Conservation (phyloP, 2,329 filamentous ascomycete genomes). For the Aureobasidium sp. region DNA sequence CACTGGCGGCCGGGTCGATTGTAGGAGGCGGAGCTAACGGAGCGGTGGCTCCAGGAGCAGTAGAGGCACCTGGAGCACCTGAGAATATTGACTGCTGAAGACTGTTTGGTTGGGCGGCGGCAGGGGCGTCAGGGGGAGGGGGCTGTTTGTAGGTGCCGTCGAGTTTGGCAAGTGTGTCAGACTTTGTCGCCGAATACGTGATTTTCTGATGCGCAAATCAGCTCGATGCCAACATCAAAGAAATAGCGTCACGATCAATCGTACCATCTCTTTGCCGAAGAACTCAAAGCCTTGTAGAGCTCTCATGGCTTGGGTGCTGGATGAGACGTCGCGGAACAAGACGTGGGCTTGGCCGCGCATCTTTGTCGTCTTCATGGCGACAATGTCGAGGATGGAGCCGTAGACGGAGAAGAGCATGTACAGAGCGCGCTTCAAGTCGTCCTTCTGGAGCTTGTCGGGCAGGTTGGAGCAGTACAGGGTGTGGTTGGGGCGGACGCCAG, state of each 20-base stretch:
- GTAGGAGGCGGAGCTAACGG: conserved; percentile 15
- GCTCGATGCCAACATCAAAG: neutral
- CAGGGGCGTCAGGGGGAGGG: conserved; percentile 23
- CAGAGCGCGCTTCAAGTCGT: conserved; percentile 73
- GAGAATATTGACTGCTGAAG: conserved; percentile 66
- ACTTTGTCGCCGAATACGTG: conserved; percentile 82
- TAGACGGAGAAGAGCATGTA: conserved; percentile 95
- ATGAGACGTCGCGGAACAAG: conserved; percentile 78
- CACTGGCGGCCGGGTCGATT: neutral
- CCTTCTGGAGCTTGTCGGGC: conserved; percentile 81
- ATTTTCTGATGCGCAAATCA: conserved; percentile 57
- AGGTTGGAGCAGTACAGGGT: conserved; percentile 88
- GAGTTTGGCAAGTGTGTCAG: conserved; percentile 78
- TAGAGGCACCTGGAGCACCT: conserved; percentile 17
- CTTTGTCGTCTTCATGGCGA: conserved; percentile 77
- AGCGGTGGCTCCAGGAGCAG: neutral
- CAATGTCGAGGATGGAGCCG: conserved; percentile 83
- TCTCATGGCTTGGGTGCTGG: conserved; percentile 90
- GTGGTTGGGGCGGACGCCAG: conserved; percentile 13
- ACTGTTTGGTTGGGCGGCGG: conserved; percentile 35
- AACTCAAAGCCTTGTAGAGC: conserved; percentile 78
- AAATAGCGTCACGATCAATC: conserved; percentile 24
- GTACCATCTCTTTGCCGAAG: conserved; percentile 74
- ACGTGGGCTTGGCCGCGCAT: conserved; percentile 97
- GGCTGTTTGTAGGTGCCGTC: conserved; percentile 81